Base-by-base conservation (phyloP, 2,329 filamentous ascomycete genomes). In the Aspergillus pseudonomiae region DNA sequence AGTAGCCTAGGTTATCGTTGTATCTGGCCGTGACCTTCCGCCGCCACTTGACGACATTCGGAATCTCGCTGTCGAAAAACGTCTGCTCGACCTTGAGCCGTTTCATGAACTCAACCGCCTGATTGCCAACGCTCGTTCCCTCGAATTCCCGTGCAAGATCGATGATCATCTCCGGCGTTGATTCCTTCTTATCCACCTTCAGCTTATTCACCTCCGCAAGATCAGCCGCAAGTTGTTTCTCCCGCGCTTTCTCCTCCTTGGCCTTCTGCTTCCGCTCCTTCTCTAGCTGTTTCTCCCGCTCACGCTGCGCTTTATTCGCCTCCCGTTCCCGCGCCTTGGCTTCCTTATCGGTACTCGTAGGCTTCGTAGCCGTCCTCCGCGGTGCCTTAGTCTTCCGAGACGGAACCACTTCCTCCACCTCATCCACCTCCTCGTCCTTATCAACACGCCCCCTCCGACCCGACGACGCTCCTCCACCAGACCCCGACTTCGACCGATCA, bases 101-200 rank as follows among this genome's bases (percentile, higher is more conserved):
- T 52, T 75, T 75, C 77, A 83, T 78, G 59, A 77, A 78, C 67
- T 81, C 78, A 19, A 76, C 64, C 14, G 79, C 73, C 62, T 83
- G 81, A 39, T 77, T 81, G 2, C 79, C 80, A 10, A 83, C 70
- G 41, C 74, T 78, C 0, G 82, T 75, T 11, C 74, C 76, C 26
- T 84, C 77, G 1, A 94, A 78, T 1, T 83, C 84, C 0, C 78
- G 77, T 0, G 91, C 85, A 28, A 94, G 79, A 68, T 92, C 86
- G 1, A 93, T 83, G 57, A 94, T 89, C 91, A 95, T 94, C 75
- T 95, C 91, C 0, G 85, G 85, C 0, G 88, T 86, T 0, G 91
- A 90, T 0, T 88, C 80, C 68, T 91, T 92, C 78, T 92, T 93
- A 77, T 93, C 88, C 0, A 86, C 88, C 58, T 88, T 87, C 11